Evolutionary conservation across 2,329 filamentous ascomycete species (phyloP).

Genomic region (Teratosphaeria zuluensis): DNA sequence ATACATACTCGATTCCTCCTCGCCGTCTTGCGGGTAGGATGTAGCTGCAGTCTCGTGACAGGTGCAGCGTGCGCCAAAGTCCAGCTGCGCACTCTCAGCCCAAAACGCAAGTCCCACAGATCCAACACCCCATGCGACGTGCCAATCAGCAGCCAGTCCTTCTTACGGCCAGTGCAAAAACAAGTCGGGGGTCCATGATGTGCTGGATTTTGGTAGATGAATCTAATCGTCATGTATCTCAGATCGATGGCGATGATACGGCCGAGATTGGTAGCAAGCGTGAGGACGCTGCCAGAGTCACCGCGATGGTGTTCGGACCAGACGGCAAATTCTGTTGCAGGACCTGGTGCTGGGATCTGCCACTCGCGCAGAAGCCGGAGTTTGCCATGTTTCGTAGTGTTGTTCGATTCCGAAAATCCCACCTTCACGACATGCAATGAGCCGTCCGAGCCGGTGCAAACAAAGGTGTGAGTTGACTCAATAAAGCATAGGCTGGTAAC

Average conservation of each 20-base stretch:
- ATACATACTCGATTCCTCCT: slow-evolving; percentile 80
- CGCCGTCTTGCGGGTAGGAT: slow-evolving; percentile 47
- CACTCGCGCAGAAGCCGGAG: slow-evolving; percentile 69
- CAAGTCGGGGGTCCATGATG: slow-evolving; percentile 87
- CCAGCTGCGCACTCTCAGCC: slow-evolving; percentile 77
- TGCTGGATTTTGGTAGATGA: slow-evolving; percentile 72
- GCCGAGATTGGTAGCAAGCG: slow-evolving; percentile 79
- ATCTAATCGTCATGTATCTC: slow-evolving; percentile 73
- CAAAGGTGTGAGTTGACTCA: slow-evolving; percentile 86
- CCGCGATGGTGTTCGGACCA: slow-evolving; percentile 89
- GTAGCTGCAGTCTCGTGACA: slow-evolving; percentile 69
- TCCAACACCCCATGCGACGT: slow-evolving; percentile 89
- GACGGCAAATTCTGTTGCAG: slow-evolving; percentile 61
- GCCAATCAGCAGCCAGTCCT: slow-evolving; percentile 83
- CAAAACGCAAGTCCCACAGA: slow-evolving; percentile 95
- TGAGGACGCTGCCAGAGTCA: slow-evolving; percentile 69
- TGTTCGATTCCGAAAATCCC: slow-evolving; percentile 50
- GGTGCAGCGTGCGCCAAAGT: slow-evolving; percentile 70
- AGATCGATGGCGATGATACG: slow-evolving; percentile 78
- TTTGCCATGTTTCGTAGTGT: slow-evolving; percentile 50
- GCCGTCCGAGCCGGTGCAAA: slow-evolving; percentile 83
- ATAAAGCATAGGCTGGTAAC: slow-evolving; percentile 83
- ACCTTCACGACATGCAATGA: slow-evolving; percentile 83
- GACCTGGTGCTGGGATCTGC: slow-evolving; percentile 47
- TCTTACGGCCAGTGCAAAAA: slow-evolving; percentile 76